These are phyloP conservation scores for Telopea speciosissima DNA, from an alignment of 177 flowering plant genomes.

Conservation along the genomic window DNA sequence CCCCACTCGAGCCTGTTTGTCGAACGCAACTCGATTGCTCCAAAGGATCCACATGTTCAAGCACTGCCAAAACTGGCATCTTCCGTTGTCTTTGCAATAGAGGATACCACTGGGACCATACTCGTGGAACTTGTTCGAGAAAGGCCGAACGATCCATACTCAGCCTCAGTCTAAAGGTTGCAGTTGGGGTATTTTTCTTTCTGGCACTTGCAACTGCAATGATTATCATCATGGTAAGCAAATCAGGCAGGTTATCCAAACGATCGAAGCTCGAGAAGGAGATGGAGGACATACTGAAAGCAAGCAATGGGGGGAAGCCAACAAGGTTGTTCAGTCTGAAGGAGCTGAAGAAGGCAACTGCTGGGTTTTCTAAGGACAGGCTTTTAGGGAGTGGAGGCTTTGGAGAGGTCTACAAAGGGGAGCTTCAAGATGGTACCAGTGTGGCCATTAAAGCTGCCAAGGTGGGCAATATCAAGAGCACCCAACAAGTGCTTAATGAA, in stretches of 20 bases:
- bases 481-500: conserved; percentile 66
- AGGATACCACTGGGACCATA: conserved; percentile 37
- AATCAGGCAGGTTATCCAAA: conserved; percentile 14
- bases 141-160: conserved; percentile 13
- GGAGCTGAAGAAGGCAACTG: conserved; percentile 58
- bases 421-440: conserved; percentile 49
- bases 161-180: conserved; percentile 25
- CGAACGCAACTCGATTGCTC: conserved; percentile 43
- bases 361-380: conserved; percentile 40
- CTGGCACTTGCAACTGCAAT: conserved; percentile 19
- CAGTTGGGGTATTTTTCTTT: conserved; percentile 23
- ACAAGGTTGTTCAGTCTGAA: conserved; percentile 44
- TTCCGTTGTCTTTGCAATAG: conserved; percentile 38
- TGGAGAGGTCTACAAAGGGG: conserved; percentile 70
- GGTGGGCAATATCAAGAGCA: conserved; percentile 59
- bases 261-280: conserved; percentile 33
- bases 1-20: conserved; percentile 55
- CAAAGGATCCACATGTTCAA: conserved; percentile 32
- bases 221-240: conserved; percentile 16
- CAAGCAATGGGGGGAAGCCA: conserved; percentile 38
- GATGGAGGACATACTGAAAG: conserved; percentile 45
- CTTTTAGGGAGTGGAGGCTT: conserved; percentile 56
- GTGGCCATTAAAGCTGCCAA: conserved; percentile 66
- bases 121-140: conserved; percentile 31
- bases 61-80: conserved; percentile 16